A percentile compares a stretch with the other conserved stretches of the same genome.
phyloP scores from a whole-genome alignment of 192 early-diverging fungal species.

The Kappamyces sp. region DNA sequence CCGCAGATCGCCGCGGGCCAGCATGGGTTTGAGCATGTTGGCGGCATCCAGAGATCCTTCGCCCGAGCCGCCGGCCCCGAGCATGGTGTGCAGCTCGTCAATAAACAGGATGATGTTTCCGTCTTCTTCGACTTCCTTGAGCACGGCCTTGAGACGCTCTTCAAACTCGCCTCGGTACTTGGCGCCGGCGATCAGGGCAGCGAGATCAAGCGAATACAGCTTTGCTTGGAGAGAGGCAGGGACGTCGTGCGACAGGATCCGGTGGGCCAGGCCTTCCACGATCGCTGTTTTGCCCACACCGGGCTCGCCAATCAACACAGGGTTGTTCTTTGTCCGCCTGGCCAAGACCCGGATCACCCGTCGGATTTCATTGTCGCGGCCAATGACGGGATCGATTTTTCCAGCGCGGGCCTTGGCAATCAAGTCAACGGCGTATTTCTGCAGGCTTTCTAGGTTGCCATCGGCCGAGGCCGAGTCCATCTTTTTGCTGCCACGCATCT shows the following conservation, averaged over 20 bases:
- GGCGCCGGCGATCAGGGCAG: constrained; percentile 82
- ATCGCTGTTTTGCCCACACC: constrained; percentile 74
- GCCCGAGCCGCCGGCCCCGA: constrained; percentile 87
- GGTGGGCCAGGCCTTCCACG: constrained; percentile 91
- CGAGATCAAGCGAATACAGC: constrained; percentile 94
- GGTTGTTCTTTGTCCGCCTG: constrained; percentile 86
- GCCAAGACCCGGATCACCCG: constrained; percentile 90
- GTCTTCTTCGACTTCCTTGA: constrained; percentile 90
- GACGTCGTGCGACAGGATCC: constrained; percentile 90
- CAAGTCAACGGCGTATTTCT: constrained; percentile 92
- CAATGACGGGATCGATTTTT: constrained; percentile 95
- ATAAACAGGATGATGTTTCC: constrained; percentile 93
- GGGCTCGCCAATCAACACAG: constrained; percentile 77
- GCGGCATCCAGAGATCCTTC: constrained; percentile 95
- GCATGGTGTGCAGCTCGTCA: constrained; percentile 92
- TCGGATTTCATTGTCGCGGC: constrained; percentile 93
- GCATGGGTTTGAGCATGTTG: constrained; percentile 96
- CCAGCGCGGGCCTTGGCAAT: constrained; percentile 72
- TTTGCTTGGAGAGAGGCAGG: constrained; percentile 74
- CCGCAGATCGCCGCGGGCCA: constrained; percentile 92
- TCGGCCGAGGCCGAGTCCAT: constrained; percentile 85
- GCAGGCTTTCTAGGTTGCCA: constrained; percentile 81
- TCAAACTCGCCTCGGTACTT: constrained; percentile 98
- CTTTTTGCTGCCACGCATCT: constrained; percentile 72
- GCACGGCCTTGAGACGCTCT: constrained; percentile 90